Evolutionary conservation across 1,284 basidiomycete species (phyloP), one percentile per base, ranked within the genome.

Genomic region (Ceratobasidium sp.): DNA sequence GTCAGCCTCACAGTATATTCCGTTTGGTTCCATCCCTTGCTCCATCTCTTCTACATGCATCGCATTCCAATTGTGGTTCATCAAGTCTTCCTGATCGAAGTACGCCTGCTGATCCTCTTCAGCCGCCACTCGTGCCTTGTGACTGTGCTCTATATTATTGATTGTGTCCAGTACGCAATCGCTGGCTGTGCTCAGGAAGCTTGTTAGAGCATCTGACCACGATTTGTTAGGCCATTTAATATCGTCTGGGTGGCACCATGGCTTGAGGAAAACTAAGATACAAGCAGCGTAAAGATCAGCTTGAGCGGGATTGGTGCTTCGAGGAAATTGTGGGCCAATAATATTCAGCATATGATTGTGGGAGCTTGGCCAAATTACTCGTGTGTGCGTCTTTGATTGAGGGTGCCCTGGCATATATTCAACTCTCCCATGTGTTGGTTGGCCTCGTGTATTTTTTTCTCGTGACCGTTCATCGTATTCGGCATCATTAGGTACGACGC

Each of bases 191-290:
- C 3, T 26, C 5, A 72, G 7, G 28, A 77, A 77, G 13, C 9
- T 18, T 12, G n/a, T 40, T 15, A 77, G 71, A 15, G 68, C 76
- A 28, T 69, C 64, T n/a, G 10, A 13, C 76, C 76, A 77, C 2
- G 46, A 26, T 44, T 70, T 13, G 18, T 77, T 18, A 33, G 46
- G 46, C 9, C n/a, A 2, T 51, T 58, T 69, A 13, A 77, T 46
- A 26, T 53, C 51, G 12, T 18, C 23, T 9, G 68, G 56, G 2
- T 20, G 3, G 10, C 76, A 39, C 76, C 76, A 77, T 4, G 76
- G 76, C 39, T 77, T 77, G 12, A 77, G 49, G 7, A 77, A 44
- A 9, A 66, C 53, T 7, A 77, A 61, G 6, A 77, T 71, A 23
- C 33, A 53, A 26, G 46, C 39, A 23, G 39, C 44, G 44, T 77